A percentile compares a stretch with the other conserved stretches of the same genome.
phyloP scores from a whole-genome alignment of 163 green algal species.

The Chlamydomonas reinhardtii region DNA sequence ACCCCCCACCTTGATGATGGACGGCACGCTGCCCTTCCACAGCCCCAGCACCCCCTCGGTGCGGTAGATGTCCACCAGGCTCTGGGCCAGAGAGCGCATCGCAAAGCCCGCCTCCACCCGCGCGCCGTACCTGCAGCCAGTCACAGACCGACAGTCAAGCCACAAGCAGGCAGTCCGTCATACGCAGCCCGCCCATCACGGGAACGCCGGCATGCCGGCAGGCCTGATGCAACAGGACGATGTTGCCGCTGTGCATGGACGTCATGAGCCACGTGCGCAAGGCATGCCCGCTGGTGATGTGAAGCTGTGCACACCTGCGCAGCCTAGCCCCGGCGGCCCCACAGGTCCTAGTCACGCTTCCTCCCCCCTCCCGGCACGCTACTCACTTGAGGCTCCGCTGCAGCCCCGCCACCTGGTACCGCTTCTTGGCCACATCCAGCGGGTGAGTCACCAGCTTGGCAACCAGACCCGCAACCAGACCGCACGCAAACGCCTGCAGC shows the following conservation, averaged over 20 bases:
- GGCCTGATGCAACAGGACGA: too few species aligned
- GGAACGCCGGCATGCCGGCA: too few species aligned
- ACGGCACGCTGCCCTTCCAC: conserved; percentile 75
- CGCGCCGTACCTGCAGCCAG: conserved; percentile 57
- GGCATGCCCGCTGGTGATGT: too few species aligned
- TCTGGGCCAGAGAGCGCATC: conserved; percentile 53
- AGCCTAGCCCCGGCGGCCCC: too few species aligned
- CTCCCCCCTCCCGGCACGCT: neutral
- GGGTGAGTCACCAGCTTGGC: conserved; percentile 90
- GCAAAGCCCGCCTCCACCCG: conserved; percentile 64
- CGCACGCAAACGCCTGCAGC: conserved; percentile 65
- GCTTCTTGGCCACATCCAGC: conserved; percentile 98
- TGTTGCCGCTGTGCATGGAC: too few species aligned
- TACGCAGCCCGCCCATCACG: too few species aligned
- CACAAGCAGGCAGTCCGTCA: too few species aligned
- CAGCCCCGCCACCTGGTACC: conserved; percentile 88
- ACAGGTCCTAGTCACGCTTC: too few species aligned
- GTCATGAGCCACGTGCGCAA: too few species aligned
- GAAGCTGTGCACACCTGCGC: too few species aligned
- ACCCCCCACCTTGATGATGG: conserved; percentile 61
- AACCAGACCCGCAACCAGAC: conserved; percentile 64
- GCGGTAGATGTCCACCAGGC: conserved; percentile 63
- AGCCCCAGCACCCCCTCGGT: conserved; percentile 70
- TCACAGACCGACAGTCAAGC: too few species aligned
- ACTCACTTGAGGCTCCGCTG: conserved; percentile 65